Evolutionary conservation across 2,329 filamentous ascomycete genomes (phyloP).

Genomic region (Alternaria arbusti): DNA sequence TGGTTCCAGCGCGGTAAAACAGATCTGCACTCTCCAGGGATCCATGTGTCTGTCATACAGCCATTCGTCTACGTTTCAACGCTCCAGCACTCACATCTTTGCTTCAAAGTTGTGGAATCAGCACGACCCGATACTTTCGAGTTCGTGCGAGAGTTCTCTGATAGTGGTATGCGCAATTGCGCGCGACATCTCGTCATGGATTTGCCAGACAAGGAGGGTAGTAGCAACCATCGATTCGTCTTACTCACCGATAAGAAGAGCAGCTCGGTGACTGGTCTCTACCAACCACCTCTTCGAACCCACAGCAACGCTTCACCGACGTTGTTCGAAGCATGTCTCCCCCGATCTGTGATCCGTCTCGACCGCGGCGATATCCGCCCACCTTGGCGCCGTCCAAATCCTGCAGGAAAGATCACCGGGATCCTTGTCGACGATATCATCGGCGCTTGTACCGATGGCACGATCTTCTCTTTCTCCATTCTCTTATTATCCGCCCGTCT

Average conservation of each 20-base stretch:
- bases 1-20: constrained; percentile 51
- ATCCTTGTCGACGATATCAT: constrained; percentile 57
- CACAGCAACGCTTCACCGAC: constrained; percentile 36
- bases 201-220: not conserved
- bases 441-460: constrained; percentile 59
- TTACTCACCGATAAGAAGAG: constrained; percentile 44
- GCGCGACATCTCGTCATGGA: constrained; percentile 35
- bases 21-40: constrained; percentile 56
- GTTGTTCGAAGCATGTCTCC: constrained; percentile 52
- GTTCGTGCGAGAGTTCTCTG: constrained; percentile 37
- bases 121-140: constrained; percentile 34
- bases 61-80: constrained; percentile 63
- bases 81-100: constrained; percentile 59
- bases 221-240: constrained; percentile 24
- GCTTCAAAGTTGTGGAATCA: constrained; percentile 50
- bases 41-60: constrained; percentile 56
- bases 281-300: constrained; percentile 25
- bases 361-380: constrained; percentile 56
- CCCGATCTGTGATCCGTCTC: constrained; percentile 55
- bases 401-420: constrained; percentile 31
- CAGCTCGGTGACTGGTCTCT: constrained; percentile 37
- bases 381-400: constrained; percentile 38
- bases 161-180: constrained; percentile 36
- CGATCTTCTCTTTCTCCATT: constrained; percentile 66
- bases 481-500: constrained; percentile 68